Base-by-base conservation (phyloP, 768 basidiomycete genomes). In the Collybia sordida region DNA sequence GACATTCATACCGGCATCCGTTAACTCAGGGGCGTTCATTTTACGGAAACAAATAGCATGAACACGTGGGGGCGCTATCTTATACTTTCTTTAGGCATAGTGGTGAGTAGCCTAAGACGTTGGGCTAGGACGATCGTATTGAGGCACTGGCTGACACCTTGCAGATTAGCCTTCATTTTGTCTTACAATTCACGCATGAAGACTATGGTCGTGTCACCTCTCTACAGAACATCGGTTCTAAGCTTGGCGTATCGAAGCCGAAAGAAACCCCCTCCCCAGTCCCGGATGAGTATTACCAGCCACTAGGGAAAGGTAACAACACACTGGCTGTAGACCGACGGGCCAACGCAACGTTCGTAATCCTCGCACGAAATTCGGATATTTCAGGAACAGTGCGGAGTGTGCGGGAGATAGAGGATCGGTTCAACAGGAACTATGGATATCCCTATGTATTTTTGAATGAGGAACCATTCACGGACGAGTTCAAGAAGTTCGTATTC, bases 371-470 rank as follows among this genome's bases (percentile, higher is more conserved):
- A 34, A 90, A 90, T 60, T 66, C 69, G 24, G 88, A 90, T 52
- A 57, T 86, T 5, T 54, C 74, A 17, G 75, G 77, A 14, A 78
- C 84, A 40, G 67, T 87, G 46, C 68, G 70, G 28, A 86, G 84
- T 54, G 82, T 93, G 57, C 78, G 79, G 53, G 80, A 88, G 64
- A 68, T 93, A 53, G 93, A 96, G 69, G 81, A 88, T 53, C 71
- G 83, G 28, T 94, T 94, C 72, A 97, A 97, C 68, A 71, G 74
- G 38, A 79, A 76, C 51, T 88, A 81, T 57, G 75, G 78, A 17
- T 96, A 96, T 61, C 90, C 92, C 3, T 96, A 90, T 66, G 85
- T 93, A 19, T 88, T 97, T 68, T 72, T 98, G 51, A 96, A 96
- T 63, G 93, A 97, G 42, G 79, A 81, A 54, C 80, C 82, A 0